Conservation (phyloP, 345 rosid species). For the Firmiana major region DNA sequence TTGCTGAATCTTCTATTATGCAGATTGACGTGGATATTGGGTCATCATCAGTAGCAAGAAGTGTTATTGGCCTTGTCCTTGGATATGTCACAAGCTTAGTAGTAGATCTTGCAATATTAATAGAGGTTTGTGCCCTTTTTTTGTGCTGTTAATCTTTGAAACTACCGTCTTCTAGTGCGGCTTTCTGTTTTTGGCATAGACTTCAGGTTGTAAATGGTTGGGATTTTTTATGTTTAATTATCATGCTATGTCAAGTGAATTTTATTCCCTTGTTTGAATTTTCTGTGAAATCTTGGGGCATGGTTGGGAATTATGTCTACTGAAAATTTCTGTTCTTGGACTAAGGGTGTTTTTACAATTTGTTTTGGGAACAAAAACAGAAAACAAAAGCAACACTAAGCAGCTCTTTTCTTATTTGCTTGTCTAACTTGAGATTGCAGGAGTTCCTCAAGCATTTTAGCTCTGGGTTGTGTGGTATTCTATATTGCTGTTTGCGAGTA, state of each 20-base stretch:
- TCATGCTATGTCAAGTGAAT: neutral
- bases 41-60: slow-evolving; percentile 97
- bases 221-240: neutral
- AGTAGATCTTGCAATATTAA: slow-evolving; percentile 88
- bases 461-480: neutral
- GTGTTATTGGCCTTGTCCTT: slow-evolving; percentile 88
- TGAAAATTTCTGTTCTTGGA: neutral
- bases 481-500: neutral
- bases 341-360: neutral
- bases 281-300: neutral
- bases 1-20: slow-evolving; percentile 20
- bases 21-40: slow-evolving; percentile 98
- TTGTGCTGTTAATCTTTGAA: slow-evolving; percentile 2
- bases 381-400: neutral
- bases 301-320: neutral
- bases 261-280: neutral
- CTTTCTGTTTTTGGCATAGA: neutral
- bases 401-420: neutral
- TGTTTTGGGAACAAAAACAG: neutral
- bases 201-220: neutral
- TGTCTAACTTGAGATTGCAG: neutral
- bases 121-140: slow-evolving; percentile 66
- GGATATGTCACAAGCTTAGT: slow-evolving; percentile 95
- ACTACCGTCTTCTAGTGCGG: neutral
- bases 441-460: neutral